Conservation (phyloP, 2,329 filamentous ascomycete species). For the Calonectria ilicicola region DNA sequence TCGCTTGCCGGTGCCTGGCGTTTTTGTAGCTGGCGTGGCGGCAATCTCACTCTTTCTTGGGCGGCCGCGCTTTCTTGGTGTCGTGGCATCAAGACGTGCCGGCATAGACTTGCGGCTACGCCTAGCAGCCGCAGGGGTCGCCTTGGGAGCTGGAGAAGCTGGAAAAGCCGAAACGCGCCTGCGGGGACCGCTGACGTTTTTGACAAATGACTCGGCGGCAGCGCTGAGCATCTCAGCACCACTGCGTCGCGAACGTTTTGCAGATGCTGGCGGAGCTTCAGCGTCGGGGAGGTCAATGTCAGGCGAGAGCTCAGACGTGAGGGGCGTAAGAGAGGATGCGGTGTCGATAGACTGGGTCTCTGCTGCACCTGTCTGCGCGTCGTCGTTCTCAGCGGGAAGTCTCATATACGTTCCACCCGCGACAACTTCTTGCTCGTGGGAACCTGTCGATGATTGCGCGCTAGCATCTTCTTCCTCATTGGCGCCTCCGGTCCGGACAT, state of each 20-base stretch:
- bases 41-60: constrained; percentile 37
- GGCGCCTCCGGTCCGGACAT: neutral
- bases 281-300: neutral
- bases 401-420: neutral
- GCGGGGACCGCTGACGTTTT: constrained; percentile 25
- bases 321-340: neutral
- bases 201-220: constrained; percentile 16
- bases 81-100: constrained; percentile 26
- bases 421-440: neutral
- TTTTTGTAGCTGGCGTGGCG: constrained; percentile 27
- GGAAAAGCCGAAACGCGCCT: constrained; percentile 26
- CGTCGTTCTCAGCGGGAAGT: neutral
- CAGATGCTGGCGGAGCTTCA: constrained; percentile 5
- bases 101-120: constrained; percentile 40
- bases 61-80: constrained; percentile 39
- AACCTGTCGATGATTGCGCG: neutral
- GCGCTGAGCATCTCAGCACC: constrained; percentile 23
- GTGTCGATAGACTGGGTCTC: neutral
- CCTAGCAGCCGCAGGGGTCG: constrained; percentile 23
- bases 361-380: neutral
- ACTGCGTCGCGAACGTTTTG: constrained; percentile 31
- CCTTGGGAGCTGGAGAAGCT: constrained; percentile 25
- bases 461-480: neutral
- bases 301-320: neutral
- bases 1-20: constrained; percentile 30